phyloP scores from a whole-genome alignment of 169 alveolate species.

The Haemoproteus tartakovskyi region DNA sequence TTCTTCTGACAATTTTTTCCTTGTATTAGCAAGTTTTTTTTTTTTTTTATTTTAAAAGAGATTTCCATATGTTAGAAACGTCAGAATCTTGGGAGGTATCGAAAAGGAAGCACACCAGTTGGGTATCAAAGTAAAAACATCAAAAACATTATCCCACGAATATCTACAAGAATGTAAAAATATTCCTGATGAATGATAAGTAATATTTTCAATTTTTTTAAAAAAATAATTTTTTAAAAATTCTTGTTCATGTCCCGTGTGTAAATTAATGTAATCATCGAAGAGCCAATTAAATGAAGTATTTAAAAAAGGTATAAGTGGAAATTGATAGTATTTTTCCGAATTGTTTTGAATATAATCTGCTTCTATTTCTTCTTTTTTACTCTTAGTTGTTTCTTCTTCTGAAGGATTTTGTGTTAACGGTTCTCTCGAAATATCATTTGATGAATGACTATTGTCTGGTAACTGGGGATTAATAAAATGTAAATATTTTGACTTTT shows the following conservation, averaged over 20 bases:
- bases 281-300: slow-evolving; percentile 62
- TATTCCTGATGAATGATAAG: slow-evolving; percentile 73
- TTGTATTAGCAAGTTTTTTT: neutral
- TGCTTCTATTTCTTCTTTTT: neutral
- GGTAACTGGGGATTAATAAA: slow-evolving; percentile 14
- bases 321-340: slow-evolving; percentile 42
- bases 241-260: slow-evolving; percentile 8
- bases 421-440: neutral
- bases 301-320: slow-evolving; percentile 54
- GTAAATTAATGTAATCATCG: slow-evolving; percentile 35
- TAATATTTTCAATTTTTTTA: slow-evolving; percentile 27
- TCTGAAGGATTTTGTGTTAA: too few species aligned
- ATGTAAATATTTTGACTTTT: slow-evolving; percentile 62
- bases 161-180: slow-evolving; percentile 76
- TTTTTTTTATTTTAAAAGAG: neutral
- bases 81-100: slow-evolving; percentile 1
- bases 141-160: slow-evolving; percentile 67
- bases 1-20: neutral
- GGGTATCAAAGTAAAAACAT: slow-evolving; percentile 61
- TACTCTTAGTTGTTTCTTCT: neutral
- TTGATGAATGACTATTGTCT: neutral
- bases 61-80: slow-evolving; percentile 22
- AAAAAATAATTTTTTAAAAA: slow-evolving; percentile 30
- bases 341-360: neutral
- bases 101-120: slow-evolving; percentile 45